These are phyloP conservation scores for Clathrus columnatus DNA, from an alignment of 768 basidiomycete genomes.

Conservation along the genomic window DNA sequence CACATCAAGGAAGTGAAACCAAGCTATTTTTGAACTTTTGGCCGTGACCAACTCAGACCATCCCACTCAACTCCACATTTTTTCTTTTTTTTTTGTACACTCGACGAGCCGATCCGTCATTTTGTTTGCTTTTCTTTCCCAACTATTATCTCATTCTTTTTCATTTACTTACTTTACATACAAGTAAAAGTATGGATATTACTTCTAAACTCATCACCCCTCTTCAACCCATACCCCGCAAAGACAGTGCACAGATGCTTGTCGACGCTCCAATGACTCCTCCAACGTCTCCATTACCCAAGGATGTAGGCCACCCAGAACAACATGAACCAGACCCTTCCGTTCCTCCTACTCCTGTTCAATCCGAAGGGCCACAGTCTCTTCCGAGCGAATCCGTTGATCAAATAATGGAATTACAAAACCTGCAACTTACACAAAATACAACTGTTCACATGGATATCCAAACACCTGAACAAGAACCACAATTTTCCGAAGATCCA, in stretches of 20 bases:
- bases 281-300: constrained; percentile 53
- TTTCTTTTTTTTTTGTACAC: neutral
- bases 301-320: constrained; percentile 28
- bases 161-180: neutral
- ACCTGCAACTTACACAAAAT: constrained; percentile 15
- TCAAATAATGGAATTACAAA: constrained; percentile 18
- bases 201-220: neutral
- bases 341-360: constrained; percentile 24
- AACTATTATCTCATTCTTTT: constrained; percentile 1
- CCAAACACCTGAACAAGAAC: constrained; percentile 7
- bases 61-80: neutral
- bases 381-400: constrained; percentile 15
- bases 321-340: constrained; percentile 19
- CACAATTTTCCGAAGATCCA: constrained; percentile 14
- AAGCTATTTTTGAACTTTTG: neutral
- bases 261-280: constrained; percentile 61
- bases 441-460: neutral
- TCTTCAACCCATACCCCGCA: constrained; percentile 14
- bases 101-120: neutral
- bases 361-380: constrained; percentile 26
- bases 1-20: neutral
- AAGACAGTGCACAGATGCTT: constrained; percentile 36
- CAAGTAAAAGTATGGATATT: neutral
- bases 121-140: neutral
- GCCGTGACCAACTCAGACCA: neutral